Base-by-base conservation (phyloP, 257 asterid genomes). In the Euphrasia confusa region DNA sequence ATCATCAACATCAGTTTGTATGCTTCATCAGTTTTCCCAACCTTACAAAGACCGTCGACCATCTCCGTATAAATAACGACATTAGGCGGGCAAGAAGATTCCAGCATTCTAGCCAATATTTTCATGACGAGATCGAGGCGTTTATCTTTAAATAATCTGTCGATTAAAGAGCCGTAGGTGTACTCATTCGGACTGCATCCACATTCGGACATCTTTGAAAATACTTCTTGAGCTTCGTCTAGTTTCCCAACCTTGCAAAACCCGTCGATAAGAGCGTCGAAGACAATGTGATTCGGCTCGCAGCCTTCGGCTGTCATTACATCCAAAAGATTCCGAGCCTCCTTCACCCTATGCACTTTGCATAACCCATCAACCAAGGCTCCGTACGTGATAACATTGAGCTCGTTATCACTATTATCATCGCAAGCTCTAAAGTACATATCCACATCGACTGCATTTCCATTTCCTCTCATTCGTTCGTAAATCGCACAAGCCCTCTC, bases 281-380 rank as follows among this genome's bases (percentile, higher is more conserved):
- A 89, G 37, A 92, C 87, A 53, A 81, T 72, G 67, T 84, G 84
- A 78, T 92, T 89, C 28, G 99, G 96, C 70, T 76, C 85, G 64
- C 83, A 82, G 33, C 96, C 95, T 69, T 74, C 85, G 8, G 55
- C 63, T 37, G 42, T 66, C 96, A 92, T 92, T 45, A 80, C 85
- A 67, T 86, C 95, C 74, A 92, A 54, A 40, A 92, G 84, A 72
- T 83, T 70, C 9, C 68, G 80, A 49, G 99, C 99, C 73, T 92
- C 97, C 64, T 67, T 73, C 33, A 87, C 88, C 82, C 74, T 83
- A 72, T 89, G 95, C 54, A 72, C 78, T 82, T 92, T 92, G 89
- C 99, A 89, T 61, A 89, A 80, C 47, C 99, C 99, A 79, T 92
- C 96, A 17, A 89, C 74, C 82, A 92, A 68, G 66, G 96, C 99